Base-by-base conservation (phyloP, 2,329 filamentous ascomycete species). In the Fusarium staphyleae region DNA sequence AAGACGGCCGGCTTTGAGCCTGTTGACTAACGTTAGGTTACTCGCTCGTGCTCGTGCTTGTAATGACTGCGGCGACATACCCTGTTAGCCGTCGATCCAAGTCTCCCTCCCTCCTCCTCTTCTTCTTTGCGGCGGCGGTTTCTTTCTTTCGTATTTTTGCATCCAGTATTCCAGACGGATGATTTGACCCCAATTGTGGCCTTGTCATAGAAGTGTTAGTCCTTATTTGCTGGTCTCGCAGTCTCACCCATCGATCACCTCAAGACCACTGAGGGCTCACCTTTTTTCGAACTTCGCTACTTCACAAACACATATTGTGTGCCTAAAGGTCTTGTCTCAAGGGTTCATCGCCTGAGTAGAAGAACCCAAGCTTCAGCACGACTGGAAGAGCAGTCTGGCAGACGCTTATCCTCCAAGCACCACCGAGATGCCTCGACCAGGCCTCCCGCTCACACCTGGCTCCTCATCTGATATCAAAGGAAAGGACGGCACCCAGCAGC, bases 391-490 rank as follows among this genome's bases (percentile, higher is more conserved):
- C 28, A 22, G 11, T 32, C 18, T 26, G n/a, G 35, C 15, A 43
- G 3, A 44, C 32, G 12, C 28, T 16, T 26, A 26, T 16, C 18
- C 14, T 9, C 26, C 42, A 45, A 47, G 34, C 47, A 54, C 45
- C 55, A 40, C 43, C 55, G 62, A 52, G 47, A 74, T 74, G 72
- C 70, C 72, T 59, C 70, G 64, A 41, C 70, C 71, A 26, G 57
- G 55, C 7, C 62, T 72, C 32, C 90, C 88, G 36, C 90, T 87
- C 35, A 96, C 91, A 41, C 91, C 91, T 33, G 87, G 85, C 45
- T 89, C 90, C 10, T 93, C 90, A 28, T 88, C 88, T 43, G 91
- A 95, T 69, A 90, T 95, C 70, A 83, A 85, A 50, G 87, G 85
- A 60, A 86, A 90, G 73, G 87, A 88, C 73, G 85, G 85, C 55